phyloP scores from a whole-genome alignment of 2,329 filamentous ascomycete species.

The Talaromyces sp. region DNA sequence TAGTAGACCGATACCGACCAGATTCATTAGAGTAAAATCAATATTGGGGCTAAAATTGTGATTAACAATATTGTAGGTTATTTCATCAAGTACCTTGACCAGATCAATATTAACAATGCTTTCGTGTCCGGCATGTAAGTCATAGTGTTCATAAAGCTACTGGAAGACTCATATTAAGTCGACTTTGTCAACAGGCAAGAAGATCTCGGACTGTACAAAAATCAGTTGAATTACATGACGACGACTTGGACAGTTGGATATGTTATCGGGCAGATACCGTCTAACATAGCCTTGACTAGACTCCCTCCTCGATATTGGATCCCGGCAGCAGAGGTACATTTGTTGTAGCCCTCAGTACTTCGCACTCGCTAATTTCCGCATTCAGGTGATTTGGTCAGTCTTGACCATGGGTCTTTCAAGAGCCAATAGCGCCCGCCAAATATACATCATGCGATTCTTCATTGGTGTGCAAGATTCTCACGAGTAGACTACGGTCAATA shows the following conservation, averaged over 20 bases:
- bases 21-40: background rate
- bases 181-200: conserved; percentile 42
- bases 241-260: conserved; percentile 61
- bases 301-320: conserved; percentile 50
- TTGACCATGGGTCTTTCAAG: conserved; percentile 47
- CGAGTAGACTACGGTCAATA: background rate
- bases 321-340: conserved; percentile 46
- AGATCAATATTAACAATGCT: conserved; percentile 47
- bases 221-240: conserved; percentile 56
- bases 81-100: conserved; percentile 51
- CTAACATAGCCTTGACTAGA: conserved; percentile 51
- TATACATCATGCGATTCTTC: conserved; percentile 50
- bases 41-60: background rate
- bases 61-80: conserved; percentile 36
- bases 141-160: background rate
- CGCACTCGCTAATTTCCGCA: background rate
- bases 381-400: conserved; percentile 47
- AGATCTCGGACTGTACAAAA: conserved; percentile 51
- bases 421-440: conserved; percentile 42
- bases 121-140: conserved; percentile 48
- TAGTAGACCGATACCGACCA: background rate
- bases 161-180: background rate
- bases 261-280: conserved; percentile 53
- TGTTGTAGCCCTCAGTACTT: conserved; percentile 15
- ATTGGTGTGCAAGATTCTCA: conserved; percentile 33